Percentiles rank a stretch among this genome's conserved stretches.
These are phyloP conservation scores for Debaryomyces prosopidis DNA, from an alignment of 805 yeast species.

Conservation along the genomic window DNA sequence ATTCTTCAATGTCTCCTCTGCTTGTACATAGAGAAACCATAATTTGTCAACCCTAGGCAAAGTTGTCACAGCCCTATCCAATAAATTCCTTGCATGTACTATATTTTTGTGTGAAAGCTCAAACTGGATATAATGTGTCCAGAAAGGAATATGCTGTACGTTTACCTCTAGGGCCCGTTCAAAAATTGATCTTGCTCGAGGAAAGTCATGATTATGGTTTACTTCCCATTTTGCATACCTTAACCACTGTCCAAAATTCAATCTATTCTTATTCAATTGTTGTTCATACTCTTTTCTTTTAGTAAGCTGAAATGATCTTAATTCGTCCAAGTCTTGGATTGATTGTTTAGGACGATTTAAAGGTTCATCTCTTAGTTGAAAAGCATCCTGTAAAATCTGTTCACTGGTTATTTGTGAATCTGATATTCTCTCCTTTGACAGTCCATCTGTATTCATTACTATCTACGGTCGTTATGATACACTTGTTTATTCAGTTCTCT, in stretches of 20 bases:
- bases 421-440: neutral
- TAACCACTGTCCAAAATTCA: slow-evolving; percentile 85
- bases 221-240: slow-evolving; percentile 88
- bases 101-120: slow-evolving; percentile 73
- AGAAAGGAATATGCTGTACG: slow-evolving; percentile 72
- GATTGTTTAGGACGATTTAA: slow-evolving; percentile 32
- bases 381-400: slow-evolving; percentile 37
- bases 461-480: neutral
- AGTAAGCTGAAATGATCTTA: slow-evolving; percentile 69
- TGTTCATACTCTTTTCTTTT: slow-evolving; percentile 83
- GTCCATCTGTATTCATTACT: neutral
- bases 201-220: slow-evolving; percentile 68
- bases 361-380: slow-evolving; percentile 20
- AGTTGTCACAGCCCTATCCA: slow-evolving; percentile 72
- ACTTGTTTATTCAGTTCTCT: neutral
- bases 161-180: slow-evolving; percentile 85
- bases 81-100: slow-evolving; percentile 84
- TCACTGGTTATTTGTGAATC: slow-evolving; percentile 34
- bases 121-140: slow-evolving; percentile 80
- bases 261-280: slow-evolving; percentile 80
- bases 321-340: slow-evolving; percentile 75
- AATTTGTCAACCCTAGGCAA: slow-evolving; percentile 81
- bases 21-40: slow-evolving; percentile 80
- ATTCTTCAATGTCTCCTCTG: slow-evolving; percentile 78
- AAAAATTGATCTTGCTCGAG: slow-evolving; percentile 81